Evolutionary conservation across 2,329 filamentous ascomycete genomes (phyloP).

Genomic region (Zymoseptoria crescenta): DNA sequence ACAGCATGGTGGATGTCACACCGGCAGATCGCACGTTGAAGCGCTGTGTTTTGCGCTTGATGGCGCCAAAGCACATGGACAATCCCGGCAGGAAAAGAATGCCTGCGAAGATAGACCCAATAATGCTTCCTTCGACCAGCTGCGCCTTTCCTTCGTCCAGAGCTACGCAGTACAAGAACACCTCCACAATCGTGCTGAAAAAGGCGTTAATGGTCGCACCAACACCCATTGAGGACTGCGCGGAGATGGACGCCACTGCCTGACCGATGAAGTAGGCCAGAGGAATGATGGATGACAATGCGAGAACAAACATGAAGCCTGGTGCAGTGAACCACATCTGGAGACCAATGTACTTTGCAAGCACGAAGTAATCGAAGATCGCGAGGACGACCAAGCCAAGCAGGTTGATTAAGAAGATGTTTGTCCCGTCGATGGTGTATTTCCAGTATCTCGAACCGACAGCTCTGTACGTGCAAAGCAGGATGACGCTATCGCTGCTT

Average conservation of each 20-base stretch:
- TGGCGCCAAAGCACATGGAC: constrained; percentile 97
- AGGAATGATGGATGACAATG: constrained; percentile 86
- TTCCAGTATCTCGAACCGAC: constrained; percentile 97
- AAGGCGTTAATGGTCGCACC: constrained; percentile 97
- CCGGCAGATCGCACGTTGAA: constrained; percentile 96
- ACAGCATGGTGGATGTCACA: constrained; percentile 93
- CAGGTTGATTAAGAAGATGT: constrained; percentile 97
- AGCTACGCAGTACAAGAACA: constrained; percentile 94
- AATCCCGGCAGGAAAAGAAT: constrained; percentile 88
- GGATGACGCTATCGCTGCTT: constrained; percentile 56
- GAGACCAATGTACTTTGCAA: constrained; percentile 61
- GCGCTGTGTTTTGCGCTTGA: constrained; percentile 95
- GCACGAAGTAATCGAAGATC: constrained; percentile 83
- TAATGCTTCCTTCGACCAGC: constrained; percentile 91
- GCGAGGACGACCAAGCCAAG: constrained; percentile 89
- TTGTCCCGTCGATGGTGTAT: constrained; percentile 96
- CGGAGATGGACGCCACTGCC: constrained; percentile 95
- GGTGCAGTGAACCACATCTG: constrained; percentile 70
- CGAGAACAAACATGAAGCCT: constrained; percentile 76
- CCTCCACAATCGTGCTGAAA: constrained; percentile 95
- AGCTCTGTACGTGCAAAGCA: constrained; percentile 94
- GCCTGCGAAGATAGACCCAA: constrained; percentile 96
- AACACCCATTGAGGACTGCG: constrained; percentile 95
- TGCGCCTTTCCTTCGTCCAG: constrained; percentile 85
- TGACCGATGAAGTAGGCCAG: constrained; percentile 98